phyloP scores from a whole-genome alignment of 352 stramenopile species.

The Blastocystis sp. region DNA sequence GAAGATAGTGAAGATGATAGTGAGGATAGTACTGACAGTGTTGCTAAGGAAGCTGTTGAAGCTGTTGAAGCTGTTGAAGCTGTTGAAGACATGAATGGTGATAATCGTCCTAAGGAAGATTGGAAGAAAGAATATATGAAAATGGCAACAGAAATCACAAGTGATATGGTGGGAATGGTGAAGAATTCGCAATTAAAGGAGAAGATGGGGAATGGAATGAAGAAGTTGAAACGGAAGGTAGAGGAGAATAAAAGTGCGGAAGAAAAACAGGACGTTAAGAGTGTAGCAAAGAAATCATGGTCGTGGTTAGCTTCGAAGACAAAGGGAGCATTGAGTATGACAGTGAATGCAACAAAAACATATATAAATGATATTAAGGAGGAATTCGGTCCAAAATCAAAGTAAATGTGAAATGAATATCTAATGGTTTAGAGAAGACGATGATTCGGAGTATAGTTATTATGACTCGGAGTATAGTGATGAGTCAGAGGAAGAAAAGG shows the following conservation, averaged over 20 bases:
- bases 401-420: not conserved
- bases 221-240: slow-evolving; percentile 4
- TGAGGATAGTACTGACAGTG: not conserved
- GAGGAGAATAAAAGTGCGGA: not conserved
- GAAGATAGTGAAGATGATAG: too few relatives aligned
- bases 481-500: not conserved
- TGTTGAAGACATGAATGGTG: not conserved
- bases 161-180: not conserved
- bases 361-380: slow-evolving; percentile 42
- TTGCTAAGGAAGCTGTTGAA: not conserved
- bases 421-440: not conserved
- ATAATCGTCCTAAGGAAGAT: not conserved
- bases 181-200: not conserved
- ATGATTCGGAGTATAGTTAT: slow-evolving; percentile 18
- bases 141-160: not conserved
- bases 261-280: slow-evolving; percentile 10
- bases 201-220: not conserved
- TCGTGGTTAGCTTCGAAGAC: slow-evolving; percentile 27
- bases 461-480: not conserved
- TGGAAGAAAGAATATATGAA: slow-evolving; percentile 6
- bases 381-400: not conserved
- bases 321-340: not conserved
- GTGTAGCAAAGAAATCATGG: slow-evolving; percentile 4
- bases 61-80: not conserved
- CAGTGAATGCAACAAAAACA: not conserved